Conservation (phyloP, 345 rosid genomes). For the Eucalyptus sp. region DNA sequence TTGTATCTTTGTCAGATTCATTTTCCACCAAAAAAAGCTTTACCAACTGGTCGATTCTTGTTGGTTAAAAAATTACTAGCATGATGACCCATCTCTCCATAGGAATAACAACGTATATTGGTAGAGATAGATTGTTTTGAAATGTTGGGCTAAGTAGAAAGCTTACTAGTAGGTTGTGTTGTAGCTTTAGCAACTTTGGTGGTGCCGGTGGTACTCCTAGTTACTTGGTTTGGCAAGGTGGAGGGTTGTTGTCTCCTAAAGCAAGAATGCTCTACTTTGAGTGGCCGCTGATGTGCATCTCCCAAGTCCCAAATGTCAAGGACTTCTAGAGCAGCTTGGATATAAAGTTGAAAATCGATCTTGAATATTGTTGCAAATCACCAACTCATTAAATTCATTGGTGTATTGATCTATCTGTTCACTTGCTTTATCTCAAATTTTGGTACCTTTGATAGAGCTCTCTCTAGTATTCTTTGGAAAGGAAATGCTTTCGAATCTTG, state of each 20-base stretch:
- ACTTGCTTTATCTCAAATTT: not conserved
- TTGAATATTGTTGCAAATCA: not conserved
- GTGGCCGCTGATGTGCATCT: not conserved
- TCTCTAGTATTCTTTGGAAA: not conserved
- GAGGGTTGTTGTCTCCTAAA: not conserved
- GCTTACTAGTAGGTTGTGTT: not conserved
- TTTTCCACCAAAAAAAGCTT: not conserved
- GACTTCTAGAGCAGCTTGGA: not conserved
- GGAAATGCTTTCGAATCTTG: not conserved
- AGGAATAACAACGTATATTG: not conserved
- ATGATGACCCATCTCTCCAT: not conserved
- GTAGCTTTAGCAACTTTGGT: not conserved
- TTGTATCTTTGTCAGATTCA: fast-evolving
- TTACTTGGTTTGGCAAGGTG: not conserved
- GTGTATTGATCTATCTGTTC: not conserved
- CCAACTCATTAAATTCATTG: not conserved
- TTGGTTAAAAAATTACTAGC: not conserved
- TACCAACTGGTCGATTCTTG: not conserved
- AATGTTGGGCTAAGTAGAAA: not conserved
- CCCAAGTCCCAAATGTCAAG: not conserved
- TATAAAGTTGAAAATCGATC: not conserved
- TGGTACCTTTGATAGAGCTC: not conserved
- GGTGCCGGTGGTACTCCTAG: not conserved
- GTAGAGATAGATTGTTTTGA: not conserved
- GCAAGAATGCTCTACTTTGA: not conserved